Conservation (phyloP, 2,329 filamentous ascomycete genomes). For the Helotiales sp. region DNA sequence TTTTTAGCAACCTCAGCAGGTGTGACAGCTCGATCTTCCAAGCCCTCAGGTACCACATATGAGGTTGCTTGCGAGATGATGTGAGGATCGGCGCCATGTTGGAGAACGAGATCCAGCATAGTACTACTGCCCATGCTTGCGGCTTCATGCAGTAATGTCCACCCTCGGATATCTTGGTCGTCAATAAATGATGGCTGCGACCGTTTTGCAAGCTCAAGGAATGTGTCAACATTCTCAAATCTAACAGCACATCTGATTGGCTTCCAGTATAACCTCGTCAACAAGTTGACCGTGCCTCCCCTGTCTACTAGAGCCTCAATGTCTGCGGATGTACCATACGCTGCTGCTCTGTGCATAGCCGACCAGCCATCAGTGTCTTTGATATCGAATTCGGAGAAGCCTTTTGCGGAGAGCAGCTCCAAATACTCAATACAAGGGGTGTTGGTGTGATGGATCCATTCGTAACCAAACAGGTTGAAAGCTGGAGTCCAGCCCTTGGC, state of each 20-base stretch:
- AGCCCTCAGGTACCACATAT: background rate
- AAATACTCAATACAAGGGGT: background rate
- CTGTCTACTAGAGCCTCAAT: background rate
- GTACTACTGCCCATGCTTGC: background rate
- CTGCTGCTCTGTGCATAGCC: constrained; percentile 4
- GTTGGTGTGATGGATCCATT: background rate
- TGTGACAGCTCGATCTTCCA: background rate
- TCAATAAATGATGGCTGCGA: background rate
- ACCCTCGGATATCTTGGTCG: background rate
- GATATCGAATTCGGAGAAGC: constrained; percentile 4
- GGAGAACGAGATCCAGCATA: background rate
- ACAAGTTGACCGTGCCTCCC: background rate
- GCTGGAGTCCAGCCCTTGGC: constrained; percentile 4
- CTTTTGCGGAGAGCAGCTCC: background rate
- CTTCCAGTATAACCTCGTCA: background rate
- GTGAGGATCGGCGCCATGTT: constrained; percentile 6
- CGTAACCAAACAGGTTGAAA: background rate
- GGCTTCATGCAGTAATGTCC: constrained; percentile 6
- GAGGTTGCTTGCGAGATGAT: background rate
- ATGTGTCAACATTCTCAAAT: background rate
- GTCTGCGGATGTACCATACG: constrained; percentile 1
- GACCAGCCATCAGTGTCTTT: constrained; percentile 4
- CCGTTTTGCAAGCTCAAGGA: background rate
- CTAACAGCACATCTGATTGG: constrained; percentile 4
- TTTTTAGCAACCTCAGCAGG: constrained; percentile 1